Conservation (phyloP, 73 alveolate genomes). For the Tetrahymena elliotti region DNA sequence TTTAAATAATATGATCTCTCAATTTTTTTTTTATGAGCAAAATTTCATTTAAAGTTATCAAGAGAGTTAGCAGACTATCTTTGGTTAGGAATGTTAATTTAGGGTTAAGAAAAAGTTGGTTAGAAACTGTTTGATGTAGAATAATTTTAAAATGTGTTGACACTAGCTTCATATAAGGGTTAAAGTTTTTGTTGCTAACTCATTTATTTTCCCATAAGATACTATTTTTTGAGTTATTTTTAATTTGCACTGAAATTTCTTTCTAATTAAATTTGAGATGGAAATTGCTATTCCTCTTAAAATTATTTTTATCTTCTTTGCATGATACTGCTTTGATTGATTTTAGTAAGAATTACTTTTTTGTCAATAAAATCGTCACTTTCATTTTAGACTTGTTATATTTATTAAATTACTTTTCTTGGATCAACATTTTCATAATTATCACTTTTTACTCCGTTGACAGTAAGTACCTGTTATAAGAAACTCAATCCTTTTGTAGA, state of each 20-base stretch:
- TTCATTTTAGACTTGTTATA: background rate
- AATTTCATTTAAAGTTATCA: background rate
- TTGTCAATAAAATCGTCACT: background rate
- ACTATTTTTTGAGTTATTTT: background rate
- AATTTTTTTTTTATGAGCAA: too few relatives aligned
- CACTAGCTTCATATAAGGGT: background rate
- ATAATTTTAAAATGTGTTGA: background rate
- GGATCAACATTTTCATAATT: background rate
- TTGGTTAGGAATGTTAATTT: background rate
- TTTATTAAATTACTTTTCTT: background rate
- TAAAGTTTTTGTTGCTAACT: background rate
- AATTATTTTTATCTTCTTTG: background rate
- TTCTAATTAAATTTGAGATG: background rate
- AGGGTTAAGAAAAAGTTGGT: background rate
- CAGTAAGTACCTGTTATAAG: background rate
- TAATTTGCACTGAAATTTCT: background rate
- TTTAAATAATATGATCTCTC: too few relatives aligned
- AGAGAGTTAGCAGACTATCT: background rate
- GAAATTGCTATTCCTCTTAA: background rate
- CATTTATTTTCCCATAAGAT: background rate
- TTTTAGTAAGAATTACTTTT: background rate
- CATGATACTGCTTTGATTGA: background rate
- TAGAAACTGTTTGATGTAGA: background rate
- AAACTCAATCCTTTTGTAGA: background rate
- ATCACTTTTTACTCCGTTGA: background rate